phyloP scores from a whole-genome alignment of 2,329 filamentous ascomycete species.

The Hortaea sp. region DNA sequence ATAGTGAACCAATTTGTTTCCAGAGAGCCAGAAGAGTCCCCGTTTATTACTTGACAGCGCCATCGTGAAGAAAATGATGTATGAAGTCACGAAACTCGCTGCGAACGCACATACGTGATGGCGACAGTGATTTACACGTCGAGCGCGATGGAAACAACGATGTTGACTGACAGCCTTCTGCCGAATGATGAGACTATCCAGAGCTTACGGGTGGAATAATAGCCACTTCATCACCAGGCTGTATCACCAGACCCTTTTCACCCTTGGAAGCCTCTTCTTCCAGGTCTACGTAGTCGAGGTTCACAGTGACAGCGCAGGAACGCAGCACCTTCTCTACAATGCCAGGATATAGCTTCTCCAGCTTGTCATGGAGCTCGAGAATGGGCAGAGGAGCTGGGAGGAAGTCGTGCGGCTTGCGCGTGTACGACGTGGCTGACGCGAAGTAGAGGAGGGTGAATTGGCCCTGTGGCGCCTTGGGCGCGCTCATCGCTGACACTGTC shows the following conservation, averaged over 20 bases:
- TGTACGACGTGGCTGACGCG: constrained; percentile 62
- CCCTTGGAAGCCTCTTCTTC: constrained; percentile 37
- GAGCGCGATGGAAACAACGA: too few relatives aligned
- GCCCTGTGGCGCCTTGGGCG: constrained; percentile 44
- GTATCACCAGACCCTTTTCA: constrained; percentile 42
- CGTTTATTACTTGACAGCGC: too few relatives aligned
- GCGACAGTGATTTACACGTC: too few relatives aligned
- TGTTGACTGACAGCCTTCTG: too few relatives aligned
- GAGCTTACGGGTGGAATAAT: constrained; percentile 85
- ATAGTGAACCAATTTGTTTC: too few relatives aligned
- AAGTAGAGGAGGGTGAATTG: constrained; percentile 78
- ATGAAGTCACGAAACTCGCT: too few relatives aligned
- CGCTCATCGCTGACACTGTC: constrained; percentile 22
- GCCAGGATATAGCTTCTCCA: constrained; percentile 62
- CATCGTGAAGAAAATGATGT: too few relatives aligned
- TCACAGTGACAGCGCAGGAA: constrained; percentile 68
- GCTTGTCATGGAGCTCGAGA: constrained; percentile 50
- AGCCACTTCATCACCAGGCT: constrained; percentile 71
- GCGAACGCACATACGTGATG: too few relatives aligned
- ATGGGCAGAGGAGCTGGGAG: constrained; percentile 58
- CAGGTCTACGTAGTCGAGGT: constrained; percentile 70
- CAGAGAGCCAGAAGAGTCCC: too few relatives aligned
- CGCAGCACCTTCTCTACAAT: constrained; percentile 58
- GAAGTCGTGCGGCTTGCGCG: constrained; percentile 55
- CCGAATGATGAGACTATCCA: constrained; percentile 39